Percentiles rank a stretch among this genome's conserved stretches.
Evolutionary conservation across 306 rosid species (phyloP).

Genomic region (Begonia peltatifolia): DNA sequence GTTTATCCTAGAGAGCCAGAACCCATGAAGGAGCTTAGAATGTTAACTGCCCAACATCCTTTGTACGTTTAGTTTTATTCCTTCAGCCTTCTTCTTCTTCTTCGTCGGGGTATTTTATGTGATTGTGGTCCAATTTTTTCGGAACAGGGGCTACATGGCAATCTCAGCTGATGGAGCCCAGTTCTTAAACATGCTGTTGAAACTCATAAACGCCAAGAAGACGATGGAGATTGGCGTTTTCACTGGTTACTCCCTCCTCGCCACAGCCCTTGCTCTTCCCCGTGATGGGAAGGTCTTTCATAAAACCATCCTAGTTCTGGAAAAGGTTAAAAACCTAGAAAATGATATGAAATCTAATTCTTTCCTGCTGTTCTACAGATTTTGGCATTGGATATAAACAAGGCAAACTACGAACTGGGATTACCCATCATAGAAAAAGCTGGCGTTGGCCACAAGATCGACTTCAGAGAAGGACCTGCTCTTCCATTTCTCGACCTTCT

Average conservation of each 20-base stretch:
- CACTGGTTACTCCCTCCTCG: constrained; percentile 86
- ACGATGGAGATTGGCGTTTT: constrained; percentile 93
- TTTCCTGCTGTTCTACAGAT: constrained; percentile 13
- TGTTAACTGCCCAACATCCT: constrained; percentile 76
- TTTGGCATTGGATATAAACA: constrained; percentile 26
- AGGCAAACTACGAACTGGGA: constrained; percentile 32
- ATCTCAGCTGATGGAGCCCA: constrained; percentile 88
- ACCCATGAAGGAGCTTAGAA: constrained; percentile 77
- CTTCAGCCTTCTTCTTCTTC: background rate
- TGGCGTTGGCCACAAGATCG: constrained; percentile 42
- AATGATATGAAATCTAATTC: too few species aligned
- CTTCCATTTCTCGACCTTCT: constrained; percentile 23
- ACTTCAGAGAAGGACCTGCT: constrained; percentile 29
- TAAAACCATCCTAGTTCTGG: background rate
- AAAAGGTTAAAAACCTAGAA: too few species aligned
- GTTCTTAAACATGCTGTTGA: constrained; percentile 67
- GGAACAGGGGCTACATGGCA: constrained; percentile 73
- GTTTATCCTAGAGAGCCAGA: constrained; percentile 82
- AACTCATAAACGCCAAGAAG: constrained; percentile 80
- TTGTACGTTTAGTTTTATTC: constrained; percentile 16
- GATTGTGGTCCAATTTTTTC: background rate
- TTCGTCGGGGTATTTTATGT: background rate
- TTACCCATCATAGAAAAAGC: constrained; percentile 37
- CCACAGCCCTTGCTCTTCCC: constrained; percentile 81
- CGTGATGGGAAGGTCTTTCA: constrained; percentile 66